Base-by-base conservation (phyloP, 2,329 filamentous ascomycete genomes). In the Cercospora sojina region DNA sequence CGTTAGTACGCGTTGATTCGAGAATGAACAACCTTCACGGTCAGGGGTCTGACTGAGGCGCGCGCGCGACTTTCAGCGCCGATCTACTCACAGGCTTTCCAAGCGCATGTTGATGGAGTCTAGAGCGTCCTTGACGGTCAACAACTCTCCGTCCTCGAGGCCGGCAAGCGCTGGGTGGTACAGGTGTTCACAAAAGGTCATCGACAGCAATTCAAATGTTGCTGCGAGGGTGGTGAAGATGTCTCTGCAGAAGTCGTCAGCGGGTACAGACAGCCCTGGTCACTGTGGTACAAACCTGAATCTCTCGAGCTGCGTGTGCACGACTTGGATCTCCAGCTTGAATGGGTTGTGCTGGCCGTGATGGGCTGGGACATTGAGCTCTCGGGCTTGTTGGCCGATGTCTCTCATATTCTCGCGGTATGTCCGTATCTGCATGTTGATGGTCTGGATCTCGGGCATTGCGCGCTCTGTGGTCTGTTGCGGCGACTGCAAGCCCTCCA, bases 311-410 rank as follows among this genome's bases (percentile, higher is more conserved):
- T 57, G 53, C 18, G 53, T 57, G 12, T 57, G 53, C 9, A 57
- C 53, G 29, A 57, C 53, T 35, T 57, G 53, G 27, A 57, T 57
- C 31, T 57, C 53, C 53, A 57, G 31, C 31, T 57, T 57, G n/a
- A 57, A 57, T 16, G 53, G 53, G 53, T 57, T 57, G 53, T 57
- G 53, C 53, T 57, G 29, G 53, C 53, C 53, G 18, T 57, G 53
- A 35, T 57, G 53, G 53, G 27, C 27, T 10, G 53, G 53, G 53
- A 57, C 53, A 35, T 57, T 57, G 29, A 57, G 27, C n/a, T 18
- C 27, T 57, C 53, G 27, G 23, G 53, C 53, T 35, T 57, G 53
- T 7, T 57, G 27, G 31, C 53, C 29, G 18, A 13, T 10, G 9
- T 18, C 27, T 20, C 53, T 57, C 53, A 57, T 3, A 1, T 35